These are phyloP conservation scores for Metschnikowia colocasiae DNA, from an alignment of 805 yeast genomes.

Conservation along the genomic window DNA sequence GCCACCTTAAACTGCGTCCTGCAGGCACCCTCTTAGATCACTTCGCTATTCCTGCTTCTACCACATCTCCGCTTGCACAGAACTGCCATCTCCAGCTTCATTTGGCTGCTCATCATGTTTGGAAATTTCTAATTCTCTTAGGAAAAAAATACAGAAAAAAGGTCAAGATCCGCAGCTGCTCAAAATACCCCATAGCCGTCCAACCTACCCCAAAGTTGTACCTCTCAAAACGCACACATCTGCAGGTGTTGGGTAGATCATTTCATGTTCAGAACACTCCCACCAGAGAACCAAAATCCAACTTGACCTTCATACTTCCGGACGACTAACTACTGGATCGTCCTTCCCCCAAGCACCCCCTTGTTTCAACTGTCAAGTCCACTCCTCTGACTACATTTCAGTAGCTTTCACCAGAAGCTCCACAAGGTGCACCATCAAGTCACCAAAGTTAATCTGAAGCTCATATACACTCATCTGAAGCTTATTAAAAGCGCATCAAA, in stretches of 20 bases:
- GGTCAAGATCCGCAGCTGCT: not conserved
- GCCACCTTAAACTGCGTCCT: conserved; percentile 1
- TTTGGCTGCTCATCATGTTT: conserved; percentile 1
- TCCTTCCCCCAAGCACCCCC: not conserved
- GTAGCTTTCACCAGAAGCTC: not conserved
- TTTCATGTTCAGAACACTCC: not conserved
- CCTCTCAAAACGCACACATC: conserved; percentile 3
- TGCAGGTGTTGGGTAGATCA: not conserved
- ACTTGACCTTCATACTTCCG: not conserved
- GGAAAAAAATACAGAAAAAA: not conserved
- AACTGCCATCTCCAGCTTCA: not conserved
- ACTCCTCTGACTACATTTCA: not conserved
- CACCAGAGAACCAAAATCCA: not conserved
- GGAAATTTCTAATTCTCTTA: not conserved
- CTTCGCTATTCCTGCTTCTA: conserved; percentile 4
- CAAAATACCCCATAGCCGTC: not conserved
- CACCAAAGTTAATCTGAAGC: no score
- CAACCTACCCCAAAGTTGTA: not conserved
- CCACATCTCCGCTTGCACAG: conserved; percentile 2
- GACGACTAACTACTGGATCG: not conserved
- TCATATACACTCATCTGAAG: no score
- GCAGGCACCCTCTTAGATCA: conserved; percentile 1
- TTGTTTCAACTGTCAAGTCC: not conserved
- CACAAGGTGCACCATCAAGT: no score
- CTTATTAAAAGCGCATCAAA: no score